Percentiles rank a stretch among this genome's conserved stretches.
phyloP scores from a whole-genome alignment of 2,329 filamentous ascomycete species.

The Aspergillus pseudoglaucus region DNA sequence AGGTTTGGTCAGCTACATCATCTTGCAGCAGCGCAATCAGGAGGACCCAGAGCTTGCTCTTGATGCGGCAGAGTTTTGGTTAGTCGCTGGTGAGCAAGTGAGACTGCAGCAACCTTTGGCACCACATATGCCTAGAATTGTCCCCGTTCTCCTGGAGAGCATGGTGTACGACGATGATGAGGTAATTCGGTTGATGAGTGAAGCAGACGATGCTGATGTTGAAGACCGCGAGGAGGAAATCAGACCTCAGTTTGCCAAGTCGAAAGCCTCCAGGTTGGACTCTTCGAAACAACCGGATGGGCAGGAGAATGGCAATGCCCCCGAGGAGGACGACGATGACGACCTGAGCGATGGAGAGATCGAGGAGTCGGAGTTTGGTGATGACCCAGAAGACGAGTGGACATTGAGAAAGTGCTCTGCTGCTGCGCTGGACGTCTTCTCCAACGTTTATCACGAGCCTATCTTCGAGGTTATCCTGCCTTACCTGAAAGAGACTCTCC shows the following conservation, averaged over 20 bases:
- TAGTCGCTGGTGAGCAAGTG: conserved; percentile 83
- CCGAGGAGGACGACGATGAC: conserved; percentile 57
- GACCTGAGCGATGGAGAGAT: conserved; percentile 85
- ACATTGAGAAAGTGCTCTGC: conserved; percentile 95
- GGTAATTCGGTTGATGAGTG: conserved; percentile 73
- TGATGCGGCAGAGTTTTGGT: conserved; percentile 96
- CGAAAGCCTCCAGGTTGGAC: conserved; percentile 54
- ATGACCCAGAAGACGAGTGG: conserved; percentile 85
- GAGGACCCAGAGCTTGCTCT: conserved; percentile 85
- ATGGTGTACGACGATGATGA: conserved; percentile 98
- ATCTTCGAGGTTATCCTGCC: conserved; percentile 91
- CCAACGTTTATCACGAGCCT: conserved; percentile 76
- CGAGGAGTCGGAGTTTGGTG: conserved; percentile 62
- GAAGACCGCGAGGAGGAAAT: conserved; percentile 89
- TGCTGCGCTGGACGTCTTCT: conserved; percentile 88
- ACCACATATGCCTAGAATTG: conserved; percentile 74
- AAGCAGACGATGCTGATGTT: conserved; percentile 81
- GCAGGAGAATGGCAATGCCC: conserved; percentile 38
- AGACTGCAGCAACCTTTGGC: conserved; percentile 68
- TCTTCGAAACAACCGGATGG: conserved; percentile 40
- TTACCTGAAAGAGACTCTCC: conserved; percentile 83
- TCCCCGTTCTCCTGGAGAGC: conserved; percentile 82
- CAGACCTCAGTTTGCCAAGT: conserved; percentile 82
- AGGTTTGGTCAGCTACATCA: conserved; percentile 86
- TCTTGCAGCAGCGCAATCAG: conserved; percentile 73